A percentile compares a stretch with the other conserved stretches of the same genome.
Evolutionary conservation across 2,329 filamentous ascomycete species (phyloP).

Genomic region (Diaporthe sp.): DNA sequence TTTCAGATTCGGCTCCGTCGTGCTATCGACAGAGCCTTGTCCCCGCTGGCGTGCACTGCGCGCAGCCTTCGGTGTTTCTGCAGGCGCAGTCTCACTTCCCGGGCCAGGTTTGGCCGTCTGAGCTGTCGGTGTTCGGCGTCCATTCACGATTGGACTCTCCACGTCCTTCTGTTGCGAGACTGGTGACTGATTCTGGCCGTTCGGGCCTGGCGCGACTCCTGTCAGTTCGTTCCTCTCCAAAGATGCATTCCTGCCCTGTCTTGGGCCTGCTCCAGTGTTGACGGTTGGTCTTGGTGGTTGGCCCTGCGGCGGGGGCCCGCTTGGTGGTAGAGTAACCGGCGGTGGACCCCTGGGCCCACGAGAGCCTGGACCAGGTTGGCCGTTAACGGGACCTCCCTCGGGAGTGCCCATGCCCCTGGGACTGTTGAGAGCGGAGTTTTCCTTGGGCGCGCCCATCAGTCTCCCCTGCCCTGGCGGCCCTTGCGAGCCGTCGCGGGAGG

Average conservation of each 20-base stretch:
- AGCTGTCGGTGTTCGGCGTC: constrained; percentile 75
- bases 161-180: constrained; percentile 59
- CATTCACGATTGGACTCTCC: constrained; percentile 69
- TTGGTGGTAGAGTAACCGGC: constrained; percentile 55
- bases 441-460: constrained; percentile 55
- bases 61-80: constrained; percentile 55
- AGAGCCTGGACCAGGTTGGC: constrained; percentile 49
- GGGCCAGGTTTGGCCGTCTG: constrained; percentile 55
- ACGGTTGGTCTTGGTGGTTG: constrained; percentile 65
- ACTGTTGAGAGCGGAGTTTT: constrained; percentile 52
- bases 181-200: constrained; percentile 57
- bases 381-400: constrained; percentile 55
- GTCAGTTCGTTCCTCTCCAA: constrained; percentile 58
- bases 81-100: constrained; percentile 44
- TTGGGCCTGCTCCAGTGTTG: constrained; percentile 57
- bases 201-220: constrained; percentile 42
- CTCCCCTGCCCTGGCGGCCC: constrained; percentile 66
- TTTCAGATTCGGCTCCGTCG: constrained; percentile 69
- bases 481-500: constrained; percentile 66
- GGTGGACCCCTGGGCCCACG: constrained; percentile 58
- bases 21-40: constrained; percentile 78
- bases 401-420: constrained; percentile 55
- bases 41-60: constrained; percentile 67
- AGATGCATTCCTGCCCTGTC: constrained; percentile 63
- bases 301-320: constrained; percentile 68